These are phyloP conservation scores for Cicer judaicum DNA, from an alignment of 306 rosid species.

Conservation along the genomic window DNA sequence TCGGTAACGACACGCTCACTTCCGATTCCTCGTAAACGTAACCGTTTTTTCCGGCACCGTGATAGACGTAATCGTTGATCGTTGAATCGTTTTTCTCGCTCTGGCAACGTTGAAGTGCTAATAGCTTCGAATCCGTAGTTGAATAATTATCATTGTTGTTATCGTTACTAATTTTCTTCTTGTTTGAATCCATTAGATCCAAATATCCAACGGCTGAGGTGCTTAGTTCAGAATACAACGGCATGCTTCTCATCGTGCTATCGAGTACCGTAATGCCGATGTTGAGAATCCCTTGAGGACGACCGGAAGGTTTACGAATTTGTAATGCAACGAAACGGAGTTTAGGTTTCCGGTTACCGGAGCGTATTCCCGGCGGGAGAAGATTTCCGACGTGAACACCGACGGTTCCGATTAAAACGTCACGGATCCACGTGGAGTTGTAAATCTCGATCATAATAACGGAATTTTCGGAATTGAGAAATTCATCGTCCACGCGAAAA, in stretches of 20 bases:
- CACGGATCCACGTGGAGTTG: conserved; percentile 57
- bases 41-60: neutral
- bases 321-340: conserved; percentile 63
- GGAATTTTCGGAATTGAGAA: conserved; percentile 51
- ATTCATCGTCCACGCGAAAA: conserved; percentile 61
- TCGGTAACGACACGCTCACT: neutral
- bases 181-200: conserved; percentile 39
- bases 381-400: conserved; percentile 53
- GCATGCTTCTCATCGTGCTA: conserved; percentile 70
- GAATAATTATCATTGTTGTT: neutral
- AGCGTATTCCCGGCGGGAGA: conserved; percentile 40
- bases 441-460: conserved; percentile 66
- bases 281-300: conserved; percentile 73
- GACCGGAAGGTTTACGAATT: conserved; percentile 78
- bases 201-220: conserved; percentile 54
- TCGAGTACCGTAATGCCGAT: conserved; percentile 61
- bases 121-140: neutral
- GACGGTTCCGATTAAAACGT: conserved; percentile 64
- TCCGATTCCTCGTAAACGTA: conserved; percentile 37
- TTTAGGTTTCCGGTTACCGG: conserved; percentile 50
- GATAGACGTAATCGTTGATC: conserved; percentile 11
- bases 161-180: neutral
- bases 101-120: conserved; percentile 48
- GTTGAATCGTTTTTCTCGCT: conserved; percentile 53
- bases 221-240: conserved; percentile 66